A percentile compares a stretch with the other conserved stretches of the same genome.
phyloP scores from a whole-genome alignment of 1,284 basidiomycete genomes.

The Heterobasidion parviporum region DNA sequence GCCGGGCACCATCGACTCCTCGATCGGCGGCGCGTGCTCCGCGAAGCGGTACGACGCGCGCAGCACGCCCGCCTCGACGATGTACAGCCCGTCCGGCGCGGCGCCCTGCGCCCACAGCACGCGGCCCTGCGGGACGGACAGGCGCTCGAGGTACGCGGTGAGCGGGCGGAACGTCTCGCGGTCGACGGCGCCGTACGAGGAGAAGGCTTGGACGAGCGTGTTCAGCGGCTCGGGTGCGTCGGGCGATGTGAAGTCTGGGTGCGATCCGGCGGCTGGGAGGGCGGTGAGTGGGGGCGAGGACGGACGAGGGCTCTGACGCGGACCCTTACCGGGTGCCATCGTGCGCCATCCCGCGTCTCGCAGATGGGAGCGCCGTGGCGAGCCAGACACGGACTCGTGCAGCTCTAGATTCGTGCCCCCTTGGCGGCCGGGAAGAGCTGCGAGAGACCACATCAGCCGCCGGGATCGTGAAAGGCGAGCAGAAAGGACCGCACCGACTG shows the following conservation, averaged over 20 bases:
- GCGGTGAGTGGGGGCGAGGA: background rate
- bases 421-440: slow-evolving; percentile 54
- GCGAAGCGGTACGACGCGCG: slow-evolving; percentile 75
- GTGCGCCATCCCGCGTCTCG: slow-evolving; percentile 71
- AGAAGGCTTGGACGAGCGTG: slow-evolving; percentile 72
- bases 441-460: background rate
- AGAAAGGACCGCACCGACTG: slow-evolving; percentile 21
- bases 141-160: slow-evolving; percentile 63
- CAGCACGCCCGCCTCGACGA: slow-evolving; percentile 80
- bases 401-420: slow-evolving; percentile 33
- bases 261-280: slow-evolving; percentile 11
- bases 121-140: slow-evolving; percentile 48
- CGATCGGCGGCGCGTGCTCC: slow-evolving; percentile 55
- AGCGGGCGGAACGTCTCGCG: slow-evolving; percentile 47
- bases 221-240: slow-evolving; percentile 43
- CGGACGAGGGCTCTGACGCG: background rate
- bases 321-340: slow-evolving; percentile 43
- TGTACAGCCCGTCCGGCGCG: slow-evolving; percentile 72
- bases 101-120: slow-evolving; percentile 77
- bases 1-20: slow-evolving; percentile 90
- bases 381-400: slow-evolving; percentile 57
- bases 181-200: slow-evolving; percentile 51
- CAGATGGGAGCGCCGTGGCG: slow-evolving; percentile 69
- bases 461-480: background rate
- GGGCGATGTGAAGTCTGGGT: background rate